Conservation (phyloP, 2,329 filamentous ascomycete species). For the Cercospora beticola region DNA sequence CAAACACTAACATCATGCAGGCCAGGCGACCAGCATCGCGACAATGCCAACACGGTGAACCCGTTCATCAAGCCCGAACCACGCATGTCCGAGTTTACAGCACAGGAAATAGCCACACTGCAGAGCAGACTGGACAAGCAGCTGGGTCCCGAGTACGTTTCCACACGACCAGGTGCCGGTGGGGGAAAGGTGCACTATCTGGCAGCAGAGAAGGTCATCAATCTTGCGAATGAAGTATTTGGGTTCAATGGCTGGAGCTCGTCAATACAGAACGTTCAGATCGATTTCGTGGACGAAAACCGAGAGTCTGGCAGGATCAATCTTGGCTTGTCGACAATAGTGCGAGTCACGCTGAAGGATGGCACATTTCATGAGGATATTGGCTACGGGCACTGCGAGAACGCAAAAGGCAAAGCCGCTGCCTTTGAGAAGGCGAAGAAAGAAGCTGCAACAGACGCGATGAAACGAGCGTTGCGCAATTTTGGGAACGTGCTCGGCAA, state of each 20-base stretch:
- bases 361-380: slow-evolving; percentile 98
- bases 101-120: slow-evolving; percentile 84
- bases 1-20: slow-evolving; percentile 26
- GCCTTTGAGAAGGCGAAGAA: slow-evolving; percentile 99
- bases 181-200: slow-evolving; percentile 90
- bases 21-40: slow-evolving; percentile 40
- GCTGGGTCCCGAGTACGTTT: slow-evolving; percentile 94
- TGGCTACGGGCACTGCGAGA: slow-evolving; percentile 94
- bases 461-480: slow-evolving; percentile 84
- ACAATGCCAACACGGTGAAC: slow-evolving; percentile 56
- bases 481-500: slow-evolving; percentile 98
- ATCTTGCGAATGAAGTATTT: slow-evolving; percentile 90
- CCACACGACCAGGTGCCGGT: slow-evolving; percentile 75
- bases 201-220: slow-evolving; percentile 94
- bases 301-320: slow-evolving; percentile 74
- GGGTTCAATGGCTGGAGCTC: slow-evolving; percentile 98
- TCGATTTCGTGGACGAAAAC: slow-evolving; percentile 92
- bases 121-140: slow-evolving; percentile 87
- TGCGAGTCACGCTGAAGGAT: slow-evolving; percentile 85
- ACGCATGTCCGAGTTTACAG: slow-evolving; percentile 77
- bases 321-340: slow-evolving; percentile 83
- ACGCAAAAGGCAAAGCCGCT: slow-evolving; percentile 89
- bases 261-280: slow-evolving; percentile 88
- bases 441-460: slow-evolving; percentile 88
- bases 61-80: slow-evolving; percentile 74